Evolutionary conservation across 2,329 filamentous ascomycete species (phyloP), one percentile per base, ranked within the genome.

Genomic region (Phyllosticta paracitricarpa): DNA sequence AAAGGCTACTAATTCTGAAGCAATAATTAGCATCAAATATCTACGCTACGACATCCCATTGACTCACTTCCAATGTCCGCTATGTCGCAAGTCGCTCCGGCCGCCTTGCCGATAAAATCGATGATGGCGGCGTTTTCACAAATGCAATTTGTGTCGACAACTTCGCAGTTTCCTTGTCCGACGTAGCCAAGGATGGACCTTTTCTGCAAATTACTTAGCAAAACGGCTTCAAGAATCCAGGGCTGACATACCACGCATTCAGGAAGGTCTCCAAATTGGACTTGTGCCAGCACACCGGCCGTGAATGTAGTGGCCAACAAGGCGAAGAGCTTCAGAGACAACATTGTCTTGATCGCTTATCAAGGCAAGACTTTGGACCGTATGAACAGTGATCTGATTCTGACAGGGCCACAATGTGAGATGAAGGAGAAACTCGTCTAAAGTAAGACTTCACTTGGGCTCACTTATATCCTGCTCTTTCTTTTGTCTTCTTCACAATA

Each of bases 131-230:
- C 51, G n/a, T 61, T 56, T 3, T 22, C 54, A 35, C 62, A 63
- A 14, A 63, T 56, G 26, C 62, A 63, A 17, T 58, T 22, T n/a
- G n/a, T 40, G 40, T 59, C 57, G 28, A 51, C 59, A 2, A 59
- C 58, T 26, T 63, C 59, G 51, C 62, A 63, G 12, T 57, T 61
- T 33, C 56, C 56, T 19, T 22, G 17, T 10, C 58, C 62, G 2
- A 63, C 61, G 35, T 55, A 56, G 53, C 48, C 52, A 25, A 63
- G 52, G 24, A 63, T 58, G 14, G 53, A 51, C 17, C 10, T 17
- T 48, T 61, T 59, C 58, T 61, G 40, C n/a, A 9, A 54, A 7
- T 4, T 6, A 5, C 3, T 56, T 9, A 56, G 28, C 54, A 56
- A 9, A 19, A 24, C 7, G 22, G 7, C 54, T 3, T 19, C 52